phyloP scores from a whole-genome alignment of 2,329 filamentous ascomycete genomes.

The Hypomyces perniciosus region DNA sequence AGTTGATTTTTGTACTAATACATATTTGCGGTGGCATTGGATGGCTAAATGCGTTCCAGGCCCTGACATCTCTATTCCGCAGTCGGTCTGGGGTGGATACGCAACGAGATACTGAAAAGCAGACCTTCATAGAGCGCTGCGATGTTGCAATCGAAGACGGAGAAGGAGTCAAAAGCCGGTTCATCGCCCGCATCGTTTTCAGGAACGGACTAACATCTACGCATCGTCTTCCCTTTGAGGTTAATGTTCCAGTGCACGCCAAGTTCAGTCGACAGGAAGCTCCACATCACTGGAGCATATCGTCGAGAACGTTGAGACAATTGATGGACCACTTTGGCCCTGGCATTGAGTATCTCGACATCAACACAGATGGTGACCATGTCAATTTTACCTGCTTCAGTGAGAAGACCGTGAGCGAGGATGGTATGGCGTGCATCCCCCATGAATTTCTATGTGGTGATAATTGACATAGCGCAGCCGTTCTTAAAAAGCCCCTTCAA shows the following conservation, averaged over 20 bases:
- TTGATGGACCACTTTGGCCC: slow-evolving; percentile 76
- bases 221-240: slow-evolving; percentile 70
- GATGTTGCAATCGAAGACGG: slow-evolving; percentile 70
- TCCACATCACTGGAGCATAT: slow-evolving; percentile 65
- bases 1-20: background rate
- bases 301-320: slow-evolving; percentile 63
- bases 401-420: slow-evolving; percentile 66
- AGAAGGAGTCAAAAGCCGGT: slow-evolving; percentile 62
- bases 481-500: slow-evolving; percentile 73
- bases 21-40: background rate
- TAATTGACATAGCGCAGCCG: slow-evolving; percentile 45
- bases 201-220: slow-evolving; percentile 73
- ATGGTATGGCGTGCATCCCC: slow-evolving; percentile 25
- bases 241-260: slow-evolving; percentile 67
- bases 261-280: slow-evolving; percentile 64
- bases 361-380: slow-evolving; percentile 66
- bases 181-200: slow-evolving; percentile 68
- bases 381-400: slow-evolving; percentile 78
- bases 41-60: slow-evolving; percentile 31
- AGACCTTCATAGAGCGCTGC: slow-evolving; percentile 66
- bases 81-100: slow-evolving; percentile 55
- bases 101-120: slow-evolving; percentile 52
- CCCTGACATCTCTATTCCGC: slow-evolving; percentile 69
- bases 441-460: slow-evolving; percentile 4
- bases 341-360: slow-evolving; percentile 73